Evolutionary conservation across 306 rosid species (phyloP).

Genomic region (Prunus mira): DNA sequence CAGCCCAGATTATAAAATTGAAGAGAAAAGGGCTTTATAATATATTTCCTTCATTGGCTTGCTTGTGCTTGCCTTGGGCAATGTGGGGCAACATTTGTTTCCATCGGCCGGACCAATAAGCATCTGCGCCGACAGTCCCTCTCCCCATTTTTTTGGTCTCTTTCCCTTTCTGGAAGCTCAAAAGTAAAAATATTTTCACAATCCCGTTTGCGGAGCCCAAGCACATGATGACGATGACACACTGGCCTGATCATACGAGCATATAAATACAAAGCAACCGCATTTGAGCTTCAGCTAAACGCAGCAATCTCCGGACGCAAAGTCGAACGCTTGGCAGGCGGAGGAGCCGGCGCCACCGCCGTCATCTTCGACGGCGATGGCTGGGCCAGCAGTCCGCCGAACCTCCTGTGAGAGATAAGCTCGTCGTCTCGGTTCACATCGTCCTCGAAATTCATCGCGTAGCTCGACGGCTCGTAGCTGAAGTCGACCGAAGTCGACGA

Average conservation of each 20-base stretch:
- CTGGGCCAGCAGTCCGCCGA: slow-evolving; percentile 15
- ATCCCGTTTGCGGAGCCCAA: background rate
- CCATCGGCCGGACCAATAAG: background rate
- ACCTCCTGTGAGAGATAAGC: slow-evolving; percentile 4
- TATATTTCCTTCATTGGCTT: background rate
- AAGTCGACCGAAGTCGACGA: slow-evolving; percentile 27
- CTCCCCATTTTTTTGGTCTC: background rate
- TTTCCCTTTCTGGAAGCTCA: background rate
- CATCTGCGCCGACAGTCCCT: too few relatives aligned
- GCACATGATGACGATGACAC: background rate
- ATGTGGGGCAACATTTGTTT: background rate
- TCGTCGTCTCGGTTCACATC: slow-evolving; percentile 21
- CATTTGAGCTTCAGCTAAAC: background rate
- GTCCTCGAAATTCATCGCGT: slow-evolving; percentile 44
- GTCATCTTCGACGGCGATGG: background rate
- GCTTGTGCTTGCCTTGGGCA: background rate
- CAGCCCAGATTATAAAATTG: background rate
- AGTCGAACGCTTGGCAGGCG: background rate
- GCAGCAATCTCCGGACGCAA: background rate
- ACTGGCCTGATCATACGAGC: background rate
- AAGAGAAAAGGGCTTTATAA: background rate
- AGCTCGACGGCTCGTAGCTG: slow-evolving; percentile 41
- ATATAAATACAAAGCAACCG: background rate
- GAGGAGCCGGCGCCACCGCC: background rate
- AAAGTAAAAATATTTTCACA: background rate